phyloP scores from a whole-genome alignment of 768 basidiomycete genomes.

The Sporobolomyces phaffii region DNA sequence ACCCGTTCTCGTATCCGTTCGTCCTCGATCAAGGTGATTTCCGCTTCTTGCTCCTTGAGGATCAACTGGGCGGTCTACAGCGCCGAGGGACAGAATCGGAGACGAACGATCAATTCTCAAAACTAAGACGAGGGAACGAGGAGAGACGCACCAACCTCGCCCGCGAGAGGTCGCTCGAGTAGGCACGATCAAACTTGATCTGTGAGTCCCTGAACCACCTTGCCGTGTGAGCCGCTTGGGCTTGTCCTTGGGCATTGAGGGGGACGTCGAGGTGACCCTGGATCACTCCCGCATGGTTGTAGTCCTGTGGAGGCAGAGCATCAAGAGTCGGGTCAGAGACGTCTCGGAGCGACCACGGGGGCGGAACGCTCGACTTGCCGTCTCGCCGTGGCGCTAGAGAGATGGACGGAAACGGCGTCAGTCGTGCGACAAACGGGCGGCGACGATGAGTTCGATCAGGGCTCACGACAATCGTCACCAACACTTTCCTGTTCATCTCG shows the following conservation, averaged over 20 bases:
- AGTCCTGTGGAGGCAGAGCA: not conserved
- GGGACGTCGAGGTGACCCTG: constrained; percentile 46
- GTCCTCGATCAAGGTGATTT: not conserved
- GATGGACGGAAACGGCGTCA: not conserved
- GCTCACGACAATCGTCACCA: constrained; percentile 4
- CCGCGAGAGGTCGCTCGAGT: constrained; percentile 21
- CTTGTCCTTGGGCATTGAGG: constrained; percentile 43
- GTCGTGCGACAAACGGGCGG: not conserved
- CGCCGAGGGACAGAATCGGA: too few species aligned
- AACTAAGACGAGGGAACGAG: too few species aligned
- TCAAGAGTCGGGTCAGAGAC: not conserved
- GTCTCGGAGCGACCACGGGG: not conserved
- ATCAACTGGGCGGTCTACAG: constrained; percentile 30
- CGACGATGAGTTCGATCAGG: not conserved
- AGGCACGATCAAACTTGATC: constrained; percentile 11
- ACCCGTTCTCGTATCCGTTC: constrained; percentile 36
- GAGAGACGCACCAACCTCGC: constrained; percentile 24
- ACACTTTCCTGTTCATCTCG: not conserved
- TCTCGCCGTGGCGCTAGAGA: constrained; percentile 30
- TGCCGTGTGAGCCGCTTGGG: constrained; percentile 40
- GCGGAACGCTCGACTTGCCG: not conserved
- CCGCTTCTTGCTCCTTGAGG: not conserved
- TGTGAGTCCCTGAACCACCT: not conserved
- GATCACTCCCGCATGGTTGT: constrained; percentile 40
- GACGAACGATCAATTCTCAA: rapidly evolving